Evolutionary conservation across 345 rosid species (phyloP), one percentile per base, ranked within the genome.

Genomic region (Abelmoschus esculentus): DNA sequence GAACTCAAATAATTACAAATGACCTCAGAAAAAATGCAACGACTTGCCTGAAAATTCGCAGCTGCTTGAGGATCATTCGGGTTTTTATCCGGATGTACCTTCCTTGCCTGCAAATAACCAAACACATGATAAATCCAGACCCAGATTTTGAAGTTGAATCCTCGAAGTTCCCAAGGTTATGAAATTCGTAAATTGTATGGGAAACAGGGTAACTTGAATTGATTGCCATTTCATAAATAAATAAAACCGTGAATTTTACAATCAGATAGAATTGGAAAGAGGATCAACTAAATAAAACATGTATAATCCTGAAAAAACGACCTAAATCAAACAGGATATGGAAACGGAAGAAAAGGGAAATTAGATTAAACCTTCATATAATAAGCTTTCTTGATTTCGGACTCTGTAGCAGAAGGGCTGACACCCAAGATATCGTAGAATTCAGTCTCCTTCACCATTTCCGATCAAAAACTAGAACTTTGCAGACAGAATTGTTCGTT

Each of bases 361-460:
- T 36, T 63, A 66, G 22, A 67, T 88, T 61, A 38, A 66, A 91
- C 99, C 97, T 88, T 95, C 64, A 87, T 81, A 81, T 91, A 95
- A 72, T 91, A 95, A 75, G 97, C 99, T 79, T 91, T 95, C 83
- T 91, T 95, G 77, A 95, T 95, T 84, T 91, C 99, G 58, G 96
- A 77, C 72, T 95, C 99, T 0, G 96, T 78, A 75, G 97, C 97
- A 56, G 86, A 78, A 67, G 99, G 97, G 76, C 77, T 89, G 78
- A 95, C 96, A 32, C 91, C 99, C 1, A 95, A 93, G 57, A 88
- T 93, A 69, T 95, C 99, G 76, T 95, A 95, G 75, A 83, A 95
- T 73, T 91, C 99, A 2, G 96, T 95, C 81, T 95, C 97, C 79
- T 82, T 91, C 62, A 91, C 99, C 99, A 95, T 91, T 72, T 74